Percentiles rank a stretch among this genome's conserved stretches.
These are phyloP conservation scores for Pseudocercospora musae DNA, from an alignment of 2,329 filamentous ascomycete species.

Conservation along the genomic window DNA sequence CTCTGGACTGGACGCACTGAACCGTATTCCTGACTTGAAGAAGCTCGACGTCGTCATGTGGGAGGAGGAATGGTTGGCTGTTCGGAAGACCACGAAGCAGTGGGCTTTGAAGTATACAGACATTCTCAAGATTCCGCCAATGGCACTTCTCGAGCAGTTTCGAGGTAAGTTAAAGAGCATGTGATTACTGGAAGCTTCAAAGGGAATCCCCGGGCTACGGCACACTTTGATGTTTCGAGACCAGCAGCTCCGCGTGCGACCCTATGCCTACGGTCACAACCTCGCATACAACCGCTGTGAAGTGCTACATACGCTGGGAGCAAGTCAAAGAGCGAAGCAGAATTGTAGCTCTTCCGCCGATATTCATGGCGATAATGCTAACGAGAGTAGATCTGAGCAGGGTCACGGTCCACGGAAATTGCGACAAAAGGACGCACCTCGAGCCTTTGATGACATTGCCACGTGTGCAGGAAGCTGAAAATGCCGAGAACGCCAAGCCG, in stretches of 20 bases:
- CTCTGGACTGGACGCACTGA: neutral
- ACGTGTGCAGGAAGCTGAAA: neutral
- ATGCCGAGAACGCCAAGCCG: neutral
- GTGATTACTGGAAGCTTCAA: too few species aligned
- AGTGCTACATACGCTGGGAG: too few species aligned
- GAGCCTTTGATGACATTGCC: neutral
- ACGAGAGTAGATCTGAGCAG: too few species aligned
- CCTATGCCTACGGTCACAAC: too few species aligned
- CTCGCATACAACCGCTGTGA: too few species aligned
- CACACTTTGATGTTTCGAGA: too few species aligned
- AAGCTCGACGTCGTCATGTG: neutral
- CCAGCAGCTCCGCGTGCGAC: too few species aligned
- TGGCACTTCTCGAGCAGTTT: neutral
- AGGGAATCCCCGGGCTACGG: too few species aligned
- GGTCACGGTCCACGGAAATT: slow-evolving; percentile 1
- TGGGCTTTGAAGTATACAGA: neutral
- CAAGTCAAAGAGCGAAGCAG: too few species aligned
- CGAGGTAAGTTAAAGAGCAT: too few species aligned
- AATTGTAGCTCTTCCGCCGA: too few species aligned
- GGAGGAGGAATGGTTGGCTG: neutral
- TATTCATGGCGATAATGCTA: too few species aligned
- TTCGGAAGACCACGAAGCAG: neutral
- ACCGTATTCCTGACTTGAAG: neutral
- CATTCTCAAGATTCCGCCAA: neutral
- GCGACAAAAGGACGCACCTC: neutral